Conservation (phyloP, 495 filamentous ascomycete genomes). For the Cenococcum geophilum region DNA sequence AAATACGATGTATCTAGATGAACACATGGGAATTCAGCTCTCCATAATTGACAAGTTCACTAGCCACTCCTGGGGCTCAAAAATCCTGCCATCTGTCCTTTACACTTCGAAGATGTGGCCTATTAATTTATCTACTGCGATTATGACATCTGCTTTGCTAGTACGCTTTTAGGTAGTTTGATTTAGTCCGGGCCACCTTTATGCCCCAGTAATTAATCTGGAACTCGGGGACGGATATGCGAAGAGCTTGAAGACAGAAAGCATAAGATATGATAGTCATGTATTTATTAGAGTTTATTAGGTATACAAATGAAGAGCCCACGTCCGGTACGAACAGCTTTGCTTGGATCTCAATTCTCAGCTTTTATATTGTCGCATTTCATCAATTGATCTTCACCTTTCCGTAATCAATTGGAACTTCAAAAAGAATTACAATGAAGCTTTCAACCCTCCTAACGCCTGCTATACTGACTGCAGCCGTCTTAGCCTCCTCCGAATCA, state of each 20-base stretch:
- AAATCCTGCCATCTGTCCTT: too few relatives aligned
- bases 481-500: neutral
- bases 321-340: neutral
- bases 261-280: neutral
- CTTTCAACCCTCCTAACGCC: neutral
- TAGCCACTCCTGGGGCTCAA: too few relatives aligned
- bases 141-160: neutral
- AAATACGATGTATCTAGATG: too few relatives aligned
- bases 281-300: neutral
- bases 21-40: too few relatives aligned
- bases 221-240: neutral
- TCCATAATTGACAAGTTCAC: too few relatives aligned
- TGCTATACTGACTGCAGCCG: neutral
- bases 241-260: conserved; percentile 1
- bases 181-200: neutral
- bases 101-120: neutral
- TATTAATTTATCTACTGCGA: neutral
- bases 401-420: neutral
- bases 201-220: conserved; percentile 1
- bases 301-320: neutral
- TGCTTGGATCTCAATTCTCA: neutral
- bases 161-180: neutral
- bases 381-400: neutral
- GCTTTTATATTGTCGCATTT: neutral
- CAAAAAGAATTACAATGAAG: neutral